Conservation (phyloP, 2,329 filamentous ascomycete species). For the Metarhizium sp. region DNA sequence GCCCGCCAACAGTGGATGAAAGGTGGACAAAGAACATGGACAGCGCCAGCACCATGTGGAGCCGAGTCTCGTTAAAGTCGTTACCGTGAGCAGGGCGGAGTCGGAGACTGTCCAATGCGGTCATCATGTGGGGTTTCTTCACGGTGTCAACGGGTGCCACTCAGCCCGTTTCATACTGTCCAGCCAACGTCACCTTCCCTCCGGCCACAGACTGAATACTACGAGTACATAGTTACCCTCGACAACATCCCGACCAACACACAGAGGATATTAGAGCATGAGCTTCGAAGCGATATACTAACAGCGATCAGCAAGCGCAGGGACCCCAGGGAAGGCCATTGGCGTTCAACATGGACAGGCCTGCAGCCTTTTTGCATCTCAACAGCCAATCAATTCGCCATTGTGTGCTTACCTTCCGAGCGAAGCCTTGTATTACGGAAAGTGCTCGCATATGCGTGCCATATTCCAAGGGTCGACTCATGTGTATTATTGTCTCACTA, state of each 20-base stretch:
- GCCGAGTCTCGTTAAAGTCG: not conserved
- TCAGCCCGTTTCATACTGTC: slow-evolving; percentile 2
- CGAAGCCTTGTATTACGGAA: too few species aligned
- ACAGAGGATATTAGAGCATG: too few species aligned
- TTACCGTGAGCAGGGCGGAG: not conserved
- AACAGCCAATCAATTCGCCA: not conserved
- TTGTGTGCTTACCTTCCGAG: too few species aligned
- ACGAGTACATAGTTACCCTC: not conserved
- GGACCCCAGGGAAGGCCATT: too few species aligned
- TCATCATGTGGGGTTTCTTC: not conserved
- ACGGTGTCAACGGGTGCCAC: not conserved
- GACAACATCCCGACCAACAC: not conserved
- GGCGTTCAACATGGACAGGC: too few species aligned
- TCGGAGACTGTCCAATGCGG: slow-evolving; percentile 7
- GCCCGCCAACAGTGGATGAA: not conserved
- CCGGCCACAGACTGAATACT: not conserved
- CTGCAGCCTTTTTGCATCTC: too few species aligned
- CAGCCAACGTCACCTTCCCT: slow-evolving; percentile 4
- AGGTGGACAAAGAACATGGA: not conserved
- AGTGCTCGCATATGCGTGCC: too few species aligned
- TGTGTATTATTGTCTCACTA: too few species aligned
- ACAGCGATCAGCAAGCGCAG: too few species aligned
- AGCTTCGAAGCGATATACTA: too few species aligned
- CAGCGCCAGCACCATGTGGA: not conserved
- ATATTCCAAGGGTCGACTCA: too few species aligned